A percentile compares a stretch with the other conserved stretches of the same genome.
Evolutionary conservation across 257 asterid species (phyloP).

Genomic region (Solanum rostratum): DNA sequence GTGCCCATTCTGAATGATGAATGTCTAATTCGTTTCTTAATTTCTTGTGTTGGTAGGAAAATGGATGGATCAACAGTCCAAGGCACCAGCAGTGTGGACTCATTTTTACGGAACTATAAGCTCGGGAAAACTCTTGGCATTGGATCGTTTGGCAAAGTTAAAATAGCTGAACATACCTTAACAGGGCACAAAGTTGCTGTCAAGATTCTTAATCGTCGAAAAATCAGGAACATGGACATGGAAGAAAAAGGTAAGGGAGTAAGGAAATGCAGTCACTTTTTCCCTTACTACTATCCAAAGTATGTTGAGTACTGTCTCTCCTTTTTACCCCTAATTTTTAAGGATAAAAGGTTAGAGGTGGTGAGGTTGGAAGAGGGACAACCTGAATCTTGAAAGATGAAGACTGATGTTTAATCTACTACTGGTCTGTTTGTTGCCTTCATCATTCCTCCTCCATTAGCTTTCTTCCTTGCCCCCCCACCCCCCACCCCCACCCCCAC

Average conservation of each 20-base stretch:
- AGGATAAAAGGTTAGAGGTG: background rate
- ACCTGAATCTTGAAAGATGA: background rate
- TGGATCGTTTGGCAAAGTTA: constrained; percentile 87
- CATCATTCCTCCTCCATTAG: background rate
- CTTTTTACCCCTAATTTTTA: background rate
- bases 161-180: constrained; percentile 71
- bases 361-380: background rate
- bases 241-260: constrained; percentile 63
- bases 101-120: constrained; percentile 69
- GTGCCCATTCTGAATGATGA: background rate
- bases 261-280: background rate
- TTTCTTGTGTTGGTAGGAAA: constrained; percentile 17
- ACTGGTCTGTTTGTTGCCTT: background rate
- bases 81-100: constrained; percentile 48
- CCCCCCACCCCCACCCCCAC: too few species aligned
- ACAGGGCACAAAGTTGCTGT: constrained; percentile 88
- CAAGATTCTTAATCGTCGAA: constrained; percentile 86
- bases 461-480: background rate
- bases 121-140: constrained; percentile 91
- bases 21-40: background rate
- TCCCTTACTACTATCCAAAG: background rate
- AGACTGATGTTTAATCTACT: background rate
- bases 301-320: background rate
- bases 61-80: constrained; percentile 63
- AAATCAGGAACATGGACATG: constrained; percentile 58